Evolutionary conservation across 352 stramenopile species (phyloP).

Genomic region (Globisporangium splendens): DNA sequence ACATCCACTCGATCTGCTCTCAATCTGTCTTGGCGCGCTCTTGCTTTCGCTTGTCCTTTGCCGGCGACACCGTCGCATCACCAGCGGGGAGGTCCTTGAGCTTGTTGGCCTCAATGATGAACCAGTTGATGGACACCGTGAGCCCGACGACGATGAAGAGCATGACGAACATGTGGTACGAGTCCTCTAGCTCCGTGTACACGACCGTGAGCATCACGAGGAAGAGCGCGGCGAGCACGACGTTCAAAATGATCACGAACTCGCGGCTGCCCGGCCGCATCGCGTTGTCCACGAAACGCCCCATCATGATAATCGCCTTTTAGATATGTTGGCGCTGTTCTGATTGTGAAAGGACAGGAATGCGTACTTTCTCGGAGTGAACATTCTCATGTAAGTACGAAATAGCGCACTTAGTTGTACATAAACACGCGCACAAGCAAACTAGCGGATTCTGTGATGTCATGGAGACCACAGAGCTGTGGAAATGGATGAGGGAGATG

Average conservation of each 20-base stretch:
- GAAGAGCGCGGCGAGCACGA: constrained; percentile 64
- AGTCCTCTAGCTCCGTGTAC: constrained; percentile 81
- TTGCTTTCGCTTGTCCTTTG: constrained; percentile 7
- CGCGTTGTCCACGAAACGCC: constrained; percentile 35
- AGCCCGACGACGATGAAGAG: constrained; percentile 82
- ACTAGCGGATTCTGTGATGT: too few species aligned
- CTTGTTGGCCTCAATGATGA: constrained; percentile 72
- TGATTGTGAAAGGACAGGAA: not conserved
- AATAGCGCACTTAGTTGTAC: too few species aligned
- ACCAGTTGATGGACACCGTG: constrained; percentile 85
- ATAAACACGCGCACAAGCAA: too few species aligned
- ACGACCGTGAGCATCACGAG: constrained; percentile 70
- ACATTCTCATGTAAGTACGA: too few species aligned
- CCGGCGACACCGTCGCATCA: not conserved
- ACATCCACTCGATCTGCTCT: not conserved
- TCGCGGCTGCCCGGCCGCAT: constrained; percentile 66
- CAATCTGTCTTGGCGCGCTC: constrained; percentile 60
- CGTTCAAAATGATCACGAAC: constrained; percentile 74
- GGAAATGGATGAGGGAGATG: too few species aligned
- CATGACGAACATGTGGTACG: constrained; percentile 79
- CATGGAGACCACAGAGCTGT: too few species aligned
- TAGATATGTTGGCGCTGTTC: not conserved
- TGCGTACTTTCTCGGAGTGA: not conserved
- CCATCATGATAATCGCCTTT: constrained; percentile 17
- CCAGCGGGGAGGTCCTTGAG: constrained; percentile 40